Conservation (phyloP, 306 rosid genomes). For the Quercus glauca region DNA sequence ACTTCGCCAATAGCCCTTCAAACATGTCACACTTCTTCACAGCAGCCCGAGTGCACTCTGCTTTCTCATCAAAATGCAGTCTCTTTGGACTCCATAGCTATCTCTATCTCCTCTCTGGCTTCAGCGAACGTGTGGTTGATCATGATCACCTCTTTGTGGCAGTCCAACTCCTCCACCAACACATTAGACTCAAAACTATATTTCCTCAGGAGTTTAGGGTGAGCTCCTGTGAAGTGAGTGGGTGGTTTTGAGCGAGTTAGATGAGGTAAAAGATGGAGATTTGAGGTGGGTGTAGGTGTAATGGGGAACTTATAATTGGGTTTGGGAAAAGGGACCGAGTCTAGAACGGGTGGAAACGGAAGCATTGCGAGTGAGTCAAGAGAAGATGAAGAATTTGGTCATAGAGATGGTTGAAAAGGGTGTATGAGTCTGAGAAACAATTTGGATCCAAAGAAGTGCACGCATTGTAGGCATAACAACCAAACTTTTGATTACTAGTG, state of each 20-base stretch:
- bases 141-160: conserved; percentile 66
- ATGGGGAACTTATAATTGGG: background rate
- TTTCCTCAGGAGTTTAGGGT: conserved; percentile 14
- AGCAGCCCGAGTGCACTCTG: conserved; percentile 82
- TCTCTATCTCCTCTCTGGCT: conserved; percentile 95
- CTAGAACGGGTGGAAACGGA: background rate
- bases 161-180: conserved; percentile 38
- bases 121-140: conserved; percentile 87
- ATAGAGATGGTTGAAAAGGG: conserved; percentile 23
- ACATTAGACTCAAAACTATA: conserved; percentile 17
- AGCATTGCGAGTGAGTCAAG: conserved; percentile 1
- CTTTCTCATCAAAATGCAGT: conserved; percentile 90
- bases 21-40: conserved; percentile 58
- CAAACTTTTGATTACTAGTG: no score
- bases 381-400: conserved; percentile 17
- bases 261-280: conserved; percentile 24
- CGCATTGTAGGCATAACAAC: no score
- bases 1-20: conserved; percentile 52
- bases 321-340: conserved; percentile 15
- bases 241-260: background rate
- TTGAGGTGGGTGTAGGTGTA: conserved; percentile 17
- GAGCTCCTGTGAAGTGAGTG: conserved; percentile 18
- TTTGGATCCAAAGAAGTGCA: background rate
- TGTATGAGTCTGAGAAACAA: conserved; percentile 17
- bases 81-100: conserved; percentile 88